Evolutionary conservation across 1,139 yeast species (phyloP).

Genomic region (Hemisphaericaspora xylanilytica): DNA sequence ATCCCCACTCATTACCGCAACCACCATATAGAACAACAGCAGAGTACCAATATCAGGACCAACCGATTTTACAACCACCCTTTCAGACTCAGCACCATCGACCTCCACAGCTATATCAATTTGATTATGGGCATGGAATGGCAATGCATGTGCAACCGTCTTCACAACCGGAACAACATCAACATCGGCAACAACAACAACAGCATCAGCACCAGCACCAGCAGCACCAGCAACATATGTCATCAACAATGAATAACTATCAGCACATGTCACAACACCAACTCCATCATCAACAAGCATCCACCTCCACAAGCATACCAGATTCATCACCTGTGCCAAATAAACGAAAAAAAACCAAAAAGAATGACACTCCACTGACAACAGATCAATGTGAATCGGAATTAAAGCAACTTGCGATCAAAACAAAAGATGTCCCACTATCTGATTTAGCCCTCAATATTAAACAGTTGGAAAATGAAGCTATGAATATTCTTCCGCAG

Average conservation of each 20-base stretch:
- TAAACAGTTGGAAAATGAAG: constrained; percentile 43
- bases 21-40: constrained; percentile 5
- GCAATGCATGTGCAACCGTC: constrained; percentile 5
- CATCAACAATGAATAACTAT: constrained; percentile 7
- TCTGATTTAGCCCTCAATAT: constrained; percentile 52
- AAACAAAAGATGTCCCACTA: constrained; percentile 42
- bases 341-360: constrained; percentile 27
- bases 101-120: constrained; percentile 6
- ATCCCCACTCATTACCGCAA: too few relatives aligned
- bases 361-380: constrained; percentile 35
- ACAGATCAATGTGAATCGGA: constrained; percentile 44
- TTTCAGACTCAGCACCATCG: constrained; percentile 6
- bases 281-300: constrained; percentile 6
- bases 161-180: constrained; percentile 10
- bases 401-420: constrained; percentile 47
- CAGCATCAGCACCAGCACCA: too few relatives aligned
- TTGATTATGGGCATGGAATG: constrained; percentile 6
- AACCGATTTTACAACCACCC: constrained; percentile 2
- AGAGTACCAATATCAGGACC: constrained; percentile 7
- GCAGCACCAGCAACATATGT: constrained; percentile 8
- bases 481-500: constrained; percentile 12
- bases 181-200: too few relatives aligned
- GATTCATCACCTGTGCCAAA: constrained; percentile 5
- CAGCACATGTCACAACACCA: constrained; percentile 6
- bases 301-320: constrained; percentile 2